Conservation (phyloP, 192 early-diverging fungal species). For the Umbelopsis vinacea region DNA sequence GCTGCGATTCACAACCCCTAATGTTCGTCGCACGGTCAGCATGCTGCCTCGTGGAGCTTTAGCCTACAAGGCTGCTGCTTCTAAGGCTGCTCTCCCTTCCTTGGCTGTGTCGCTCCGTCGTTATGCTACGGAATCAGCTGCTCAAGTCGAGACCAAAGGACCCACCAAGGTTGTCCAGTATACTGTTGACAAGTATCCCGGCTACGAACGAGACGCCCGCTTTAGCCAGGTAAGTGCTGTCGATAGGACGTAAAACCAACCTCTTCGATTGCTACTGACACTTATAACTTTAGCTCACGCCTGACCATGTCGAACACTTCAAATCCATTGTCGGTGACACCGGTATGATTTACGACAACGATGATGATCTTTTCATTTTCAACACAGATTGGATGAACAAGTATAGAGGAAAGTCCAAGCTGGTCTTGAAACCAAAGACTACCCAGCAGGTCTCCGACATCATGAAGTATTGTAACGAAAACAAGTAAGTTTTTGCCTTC, state of each 20-base stretch:
- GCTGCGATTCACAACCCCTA: conserved; percentile 14
- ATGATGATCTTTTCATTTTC: conserved; percentile 68
- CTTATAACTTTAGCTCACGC: conserved; percentile 50
- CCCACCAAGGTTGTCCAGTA: conserved; percentile 24
- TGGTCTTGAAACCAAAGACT: conserved; percentile 88
- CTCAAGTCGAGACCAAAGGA: conserved; percentile 2
- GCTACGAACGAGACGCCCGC: conserved; percentile 43
- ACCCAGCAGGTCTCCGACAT: conserved; percentile 84
- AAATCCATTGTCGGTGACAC: conserved; percentile 51
- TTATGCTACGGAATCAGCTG: conserved; percentile 15
- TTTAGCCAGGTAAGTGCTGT: conserved; percentile 43
- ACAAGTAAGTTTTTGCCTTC: conserved; percentile 40
- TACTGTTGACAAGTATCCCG: conserved; percentile 56
- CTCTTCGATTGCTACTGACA: no score
- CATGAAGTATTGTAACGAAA: conserved; percentile 84
- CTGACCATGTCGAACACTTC: conserved; percentile 66
- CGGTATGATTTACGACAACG: conserved; percentile 49
- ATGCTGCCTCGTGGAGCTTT: neutral
- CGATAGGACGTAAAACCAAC: no score
- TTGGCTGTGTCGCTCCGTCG: neutral
- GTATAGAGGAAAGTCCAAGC: conserved; percentile 80
- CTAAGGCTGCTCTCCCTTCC: neutral
- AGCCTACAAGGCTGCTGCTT: neutral
- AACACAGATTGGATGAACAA: conserved; percentile 96
- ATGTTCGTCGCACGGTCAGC: neutral